A percentile compares a stretch with the other conserved stretches of the same genome.
These are phyloP conservation scores for Carallia brachiata DNA, from an alignment of 345 rosid species.

Conservation along the genomic window DNA sequence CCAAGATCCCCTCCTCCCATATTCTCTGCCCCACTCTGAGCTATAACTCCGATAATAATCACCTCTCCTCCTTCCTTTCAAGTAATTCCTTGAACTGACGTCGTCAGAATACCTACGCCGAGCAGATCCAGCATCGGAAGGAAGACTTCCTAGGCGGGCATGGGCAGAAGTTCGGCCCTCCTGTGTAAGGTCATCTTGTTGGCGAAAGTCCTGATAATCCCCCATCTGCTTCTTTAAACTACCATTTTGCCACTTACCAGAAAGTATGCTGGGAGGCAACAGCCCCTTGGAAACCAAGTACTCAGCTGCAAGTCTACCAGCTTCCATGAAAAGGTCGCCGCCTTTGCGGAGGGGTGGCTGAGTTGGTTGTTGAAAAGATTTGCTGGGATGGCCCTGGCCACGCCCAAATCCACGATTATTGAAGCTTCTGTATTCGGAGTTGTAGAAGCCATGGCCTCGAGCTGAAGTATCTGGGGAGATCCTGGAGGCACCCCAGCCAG, in stretches of 20 bases:
- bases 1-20: conserved; percentile 71
- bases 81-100: conserved; percentile 45
- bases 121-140: conserved; percentile 41
- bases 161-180: conserved; percentile 53
- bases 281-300: conserved; percentile 85
- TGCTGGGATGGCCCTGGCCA: conserved; percentile 63
- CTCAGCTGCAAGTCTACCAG: conserved; percentile 92
- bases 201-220: conserved; percentile 58
- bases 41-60: conserved; percentile 49
- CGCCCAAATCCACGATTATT: conserved; percentile 74
- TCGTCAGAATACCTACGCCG: conserved; percentile 68
- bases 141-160: conserved; percentile 47
- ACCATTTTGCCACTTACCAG: conserved; percentile 80
- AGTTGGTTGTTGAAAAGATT: conserved; percentile 49
- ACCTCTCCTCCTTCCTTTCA: conserved; percentile 66
- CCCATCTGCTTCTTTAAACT: conserved; percentile 54
- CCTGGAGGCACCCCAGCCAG: conserved; percentile 57
- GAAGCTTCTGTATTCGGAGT: conserved; percentile 65
- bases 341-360: conserved; percentile 54
- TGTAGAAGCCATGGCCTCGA: conserved; percentile 78
- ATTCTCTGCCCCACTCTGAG: conserved; percentile 64
- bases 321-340: conserved; percentile 74
- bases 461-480: conserved; percentile 60
- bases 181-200: conserved; percentile 50
- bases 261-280: conserved; percentile 51